These are phyloP conservation scores for Chlamydomonas sp. DNA, from an alignment of 139 green algal species.

Conservation along the genomic window DNA sequence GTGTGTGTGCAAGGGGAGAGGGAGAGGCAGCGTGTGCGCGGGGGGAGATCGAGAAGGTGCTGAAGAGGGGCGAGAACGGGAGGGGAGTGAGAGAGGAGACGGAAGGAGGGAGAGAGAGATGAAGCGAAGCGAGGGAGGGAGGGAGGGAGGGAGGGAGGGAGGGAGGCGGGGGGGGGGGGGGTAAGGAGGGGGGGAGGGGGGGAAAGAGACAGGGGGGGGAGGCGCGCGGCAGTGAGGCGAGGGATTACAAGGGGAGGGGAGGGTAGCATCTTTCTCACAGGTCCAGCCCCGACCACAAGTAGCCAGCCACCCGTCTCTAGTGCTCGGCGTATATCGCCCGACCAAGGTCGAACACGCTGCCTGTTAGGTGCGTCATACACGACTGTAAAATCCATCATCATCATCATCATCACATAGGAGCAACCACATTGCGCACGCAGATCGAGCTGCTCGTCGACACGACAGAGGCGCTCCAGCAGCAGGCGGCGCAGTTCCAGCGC, in stretches of 20 bases:
- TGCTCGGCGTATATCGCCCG: too few species aligned
- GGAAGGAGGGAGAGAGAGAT: conserved; percentile 29
- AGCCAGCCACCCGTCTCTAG: too few species aligned
- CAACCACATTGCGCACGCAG: not conserved
- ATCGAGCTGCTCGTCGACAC: conserved; percentile 73
- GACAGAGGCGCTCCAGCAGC: conserved; percentile 61
- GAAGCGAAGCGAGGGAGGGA: not conserved
- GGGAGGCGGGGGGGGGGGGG: not conserved
- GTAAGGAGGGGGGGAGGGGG: not conserved
- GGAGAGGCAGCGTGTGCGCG: conserved; percentile 61
- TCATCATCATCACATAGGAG: too few species aligned
- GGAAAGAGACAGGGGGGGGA: not conserved
- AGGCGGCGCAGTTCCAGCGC: conserved; percentile 22
- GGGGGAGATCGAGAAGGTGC: conserved; percentile 88
- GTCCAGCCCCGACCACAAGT: too few species aligned
- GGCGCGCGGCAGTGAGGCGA: not conserved
- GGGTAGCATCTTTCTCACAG: not conserved
- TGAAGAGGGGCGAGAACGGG: conserved; percentile 86
- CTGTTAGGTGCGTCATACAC: too few species aligned
- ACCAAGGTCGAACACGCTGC: too few species aligned
- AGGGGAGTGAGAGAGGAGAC: conserved; percentile 91
- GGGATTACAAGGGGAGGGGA: not conserved
- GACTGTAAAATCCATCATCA: too few species aligned
- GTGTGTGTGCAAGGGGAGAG: not conserved
- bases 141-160: not conserved